Percentiles rank a stretch among this genome's conserved stretches.
Conservation (phyloP, 768 basidiomycete genomes). For the Gymnopilus junonius region DNA sequence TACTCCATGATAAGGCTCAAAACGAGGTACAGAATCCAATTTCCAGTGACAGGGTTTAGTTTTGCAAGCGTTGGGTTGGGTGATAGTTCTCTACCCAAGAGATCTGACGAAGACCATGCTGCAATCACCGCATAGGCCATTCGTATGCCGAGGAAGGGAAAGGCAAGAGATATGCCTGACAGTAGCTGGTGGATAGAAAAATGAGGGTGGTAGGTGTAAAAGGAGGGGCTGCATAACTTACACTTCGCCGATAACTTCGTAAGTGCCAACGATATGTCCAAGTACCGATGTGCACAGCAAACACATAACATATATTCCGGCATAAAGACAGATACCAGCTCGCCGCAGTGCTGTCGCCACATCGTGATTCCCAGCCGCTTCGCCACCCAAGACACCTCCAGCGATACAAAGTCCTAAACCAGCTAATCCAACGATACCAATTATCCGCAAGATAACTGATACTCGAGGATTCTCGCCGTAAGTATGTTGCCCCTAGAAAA, state of each 20-base stretch:
- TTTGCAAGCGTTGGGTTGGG: constrained; percentile 49
- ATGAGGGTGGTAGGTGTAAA: background rate
- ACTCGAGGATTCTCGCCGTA: constrained; percentile 54
- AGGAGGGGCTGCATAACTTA: constrained; percentile 25
- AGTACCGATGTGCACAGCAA: constrained; percentile 43
- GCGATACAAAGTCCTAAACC: constrained; percentile 49
- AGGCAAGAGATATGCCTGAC: constrained; percentile 51
- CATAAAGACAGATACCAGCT: constrained; percentile 47
- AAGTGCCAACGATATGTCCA: constrained; percentile 53
- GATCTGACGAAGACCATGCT: constrained; percentile 57
- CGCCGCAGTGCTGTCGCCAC: constrained; percentile 46
- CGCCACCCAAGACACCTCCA: constrained; percentile 49
- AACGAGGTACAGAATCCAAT: constrained; percentile 60
- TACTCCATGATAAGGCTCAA: constrained; percentile 69
- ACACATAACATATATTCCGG: constrained; percentile 40
- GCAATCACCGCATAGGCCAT: constrained; percentile 62
- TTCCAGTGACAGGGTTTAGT: constrained; percentile 60
- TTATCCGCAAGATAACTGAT: constrained; percentile 38
- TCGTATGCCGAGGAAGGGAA: constrained; percentile 64
- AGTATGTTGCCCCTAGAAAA: constrained; percentile 49
- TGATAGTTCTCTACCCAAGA: constrained; percentile 41
- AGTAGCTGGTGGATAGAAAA: constrained; percentile 49
- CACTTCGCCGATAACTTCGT: constrained; percentile 49
- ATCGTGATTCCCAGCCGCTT: constrained; percentile 33
- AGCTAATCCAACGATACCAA: constrained; percentile 40